Conservation (phyloP, 2,329 filamentous ascomycete species). For the Meredithiella fracta region DNA sequence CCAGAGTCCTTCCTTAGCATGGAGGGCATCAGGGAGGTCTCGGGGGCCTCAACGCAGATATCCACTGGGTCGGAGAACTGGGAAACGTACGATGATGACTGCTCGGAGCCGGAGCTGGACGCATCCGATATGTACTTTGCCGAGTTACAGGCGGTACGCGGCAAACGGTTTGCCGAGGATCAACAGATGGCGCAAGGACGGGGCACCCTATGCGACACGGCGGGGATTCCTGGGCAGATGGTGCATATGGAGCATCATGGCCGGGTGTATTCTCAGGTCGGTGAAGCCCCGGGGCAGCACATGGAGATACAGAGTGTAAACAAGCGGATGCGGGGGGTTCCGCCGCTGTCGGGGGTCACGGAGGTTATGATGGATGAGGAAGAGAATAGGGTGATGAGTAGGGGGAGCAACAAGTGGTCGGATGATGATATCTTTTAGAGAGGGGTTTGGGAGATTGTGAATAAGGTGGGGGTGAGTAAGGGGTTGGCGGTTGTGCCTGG, state of each 20-base stretch:
- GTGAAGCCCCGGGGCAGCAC: neutral
- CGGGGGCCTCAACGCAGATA: constrained; percentile 44
- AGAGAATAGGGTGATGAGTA: constrained; percentile 35
- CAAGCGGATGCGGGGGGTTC: constrained; percentile 17
- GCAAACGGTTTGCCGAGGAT: constrained; percentile 24
- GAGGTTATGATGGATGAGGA: constrained; percentile 38
- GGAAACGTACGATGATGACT: constrained; percentile 79
- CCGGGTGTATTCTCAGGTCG: constrained; percentile 7
- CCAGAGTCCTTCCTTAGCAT: constrained; percentile 9
- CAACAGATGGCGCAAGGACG: constrained; percentile 18
- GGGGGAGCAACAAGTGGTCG: constrained; percentile 51
- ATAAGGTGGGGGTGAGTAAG: neutral
- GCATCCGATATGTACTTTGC: constrained; percentile 65
- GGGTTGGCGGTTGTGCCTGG: neutral
- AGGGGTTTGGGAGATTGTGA: neutral
- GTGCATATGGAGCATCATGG: constrained; percentile 5
- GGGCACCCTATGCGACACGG: neutral
- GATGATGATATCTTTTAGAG: constrained; percentile 35
- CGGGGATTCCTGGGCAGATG: neutral
- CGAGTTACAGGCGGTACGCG: constrained; percentile 50
- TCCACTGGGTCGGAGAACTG: constrained; percentile 79
- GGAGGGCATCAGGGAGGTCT: constrained; percentile 42
- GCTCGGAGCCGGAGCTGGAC: constrained; percentile 60
- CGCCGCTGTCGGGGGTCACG: constrained; percentile 31
- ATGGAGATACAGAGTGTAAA: too few relatives aligned